Conservation (phyloP, 1,284 basidiomycete genomes). For the Cryptococcus sp. region DNA sequence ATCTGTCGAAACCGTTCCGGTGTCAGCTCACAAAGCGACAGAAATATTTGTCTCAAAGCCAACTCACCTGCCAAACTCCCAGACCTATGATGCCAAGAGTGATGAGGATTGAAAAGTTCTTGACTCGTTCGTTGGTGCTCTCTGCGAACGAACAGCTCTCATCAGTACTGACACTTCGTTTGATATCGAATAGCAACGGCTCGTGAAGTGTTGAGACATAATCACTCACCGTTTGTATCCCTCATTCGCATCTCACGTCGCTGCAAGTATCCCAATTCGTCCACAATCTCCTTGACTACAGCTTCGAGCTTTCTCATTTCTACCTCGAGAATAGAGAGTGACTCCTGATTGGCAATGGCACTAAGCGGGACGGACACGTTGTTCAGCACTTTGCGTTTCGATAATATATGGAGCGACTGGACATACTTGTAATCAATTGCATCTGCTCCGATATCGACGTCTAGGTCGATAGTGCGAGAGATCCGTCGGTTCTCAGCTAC, state of each 20-base stretch:
- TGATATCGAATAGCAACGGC: neutral
- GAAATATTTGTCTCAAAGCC: conserved; percentile 3
- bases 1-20: conserved; percentile 55
- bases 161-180: conserved; percentile 2
- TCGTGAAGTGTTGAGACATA: neutral
- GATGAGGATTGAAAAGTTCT: conserved; percentile 89
- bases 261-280: conserved; percentile 92
- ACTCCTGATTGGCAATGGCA: conserved; percentile 98
- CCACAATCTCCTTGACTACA: conserved; percentile 88
- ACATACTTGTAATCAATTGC: conserved; percentile 97
- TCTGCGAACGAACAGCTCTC: conserved; percentile 58
- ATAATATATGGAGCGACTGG: neutral
- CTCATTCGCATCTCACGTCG: conserved; percentile 83
- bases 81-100: conserved; percentile 76
- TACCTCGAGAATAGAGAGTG: conserved; percentile 89
- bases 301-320: conserved; percentile 98
- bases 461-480: conserved; percentile 78
- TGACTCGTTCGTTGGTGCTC: conserved; percentile 87
- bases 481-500: conserved; percentile 53
- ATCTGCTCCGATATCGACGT: conserved; percentile 97
- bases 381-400: neutral
- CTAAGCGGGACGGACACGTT: conserved; percentile 52
- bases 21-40: conserved; percentile 3
- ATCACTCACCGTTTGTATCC: conserved; percentile 80
- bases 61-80: conserved; percentile 79